Base-by-base conservation (phyloP, 1,139 yeast species). In the Zygoascus meyerae region DNA sequence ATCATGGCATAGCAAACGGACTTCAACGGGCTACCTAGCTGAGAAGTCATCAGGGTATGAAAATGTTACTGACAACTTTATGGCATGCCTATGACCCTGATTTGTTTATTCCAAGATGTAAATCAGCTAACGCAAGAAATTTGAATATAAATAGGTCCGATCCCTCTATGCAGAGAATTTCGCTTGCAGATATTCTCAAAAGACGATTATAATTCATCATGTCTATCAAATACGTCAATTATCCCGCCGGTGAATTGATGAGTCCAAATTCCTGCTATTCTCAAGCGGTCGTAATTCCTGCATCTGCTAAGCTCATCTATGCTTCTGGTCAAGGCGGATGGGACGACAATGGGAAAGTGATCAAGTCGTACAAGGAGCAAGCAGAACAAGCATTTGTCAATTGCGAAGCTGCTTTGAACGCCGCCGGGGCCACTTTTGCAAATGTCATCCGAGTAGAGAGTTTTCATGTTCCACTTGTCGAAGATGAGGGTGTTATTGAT, bases 271-370 rank as follows among this genome's bases (percentile, higher is more conserved):
- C 18, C 31, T n/a, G n/a, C 21, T 40, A 40, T 21, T 40, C 44
- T 15, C 44, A 40, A 37, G 44, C 44, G 6, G 44, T 40, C 16
- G 33, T 28, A n/a, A 34, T 40, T 11, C 44, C 44, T n/a, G 36
- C 44, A 11, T 16, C 35, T 8, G 44, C 44, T 16, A 16, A 30
- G 14, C 18, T 40, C 12, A 34, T 40, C 14, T 34, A 16, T 18
- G 44, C 44, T 31, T 3, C 44, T 17, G 44, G 44, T 10, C 44
- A 40, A 17, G 44, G 44, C 15, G 44, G 44, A n/a, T 40, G 44
- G 44, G 44, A 40, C 18, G 17, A 29, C 2, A 29, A 32, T 11
- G 44, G 44, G 7, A 33, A 18, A 8, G 32, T 40, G 32, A n/a
- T 26, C 16, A 21, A 31, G 17, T 33, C 34, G 5, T 43, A 37